phyloP scores from a whole-genome alignment of 805 yeast genomes.

The Metschnikowia arizonensis region DNA sequence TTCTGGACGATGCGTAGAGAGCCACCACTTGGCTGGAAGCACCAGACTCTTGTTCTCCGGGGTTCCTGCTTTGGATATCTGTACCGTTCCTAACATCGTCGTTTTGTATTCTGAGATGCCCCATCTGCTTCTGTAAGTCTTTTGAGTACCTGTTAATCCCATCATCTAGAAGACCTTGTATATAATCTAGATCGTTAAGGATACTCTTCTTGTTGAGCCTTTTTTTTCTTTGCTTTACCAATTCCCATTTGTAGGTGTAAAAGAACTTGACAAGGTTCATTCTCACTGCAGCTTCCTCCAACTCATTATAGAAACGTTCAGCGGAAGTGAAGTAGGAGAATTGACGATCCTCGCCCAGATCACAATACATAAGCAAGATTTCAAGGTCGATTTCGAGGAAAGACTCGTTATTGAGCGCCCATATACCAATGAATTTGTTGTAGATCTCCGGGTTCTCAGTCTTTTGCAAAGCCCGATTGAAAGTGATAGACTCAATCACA shows the following conservation, averaged over 20 bases:
- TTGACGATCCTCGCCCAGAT: slow-evolving; percentile 6
- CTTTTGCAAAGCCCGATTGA: neutral
- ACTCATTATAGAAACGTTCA: slow-evolving; percentile 5
- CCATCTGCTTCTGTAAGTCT: slow-evolving; percentile 1
- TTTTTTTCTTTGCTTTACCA: slow-evolving; percentile 1
- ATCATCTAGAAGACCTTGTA: slow-evolving; percentile 1
- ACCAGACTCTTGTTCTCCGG: neutral
- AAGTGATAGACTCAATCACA: slow-evolving; percentile 11
- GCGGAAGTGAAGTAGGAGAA: slow-evolving; percentile 5
- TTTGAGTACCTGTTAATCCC: neutral
- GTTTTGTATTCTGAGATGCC: neutral
- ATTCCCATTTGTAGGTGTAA: slow-evolving; percentile 9
- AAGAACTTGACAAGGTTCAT: slow-evolving; percentile 14
- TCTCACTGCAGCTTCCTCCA: slow-evolving; percentile 12
- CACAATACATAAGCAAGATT: slow-evolving; percentile 8
- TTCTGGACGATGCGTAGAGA: neutral
- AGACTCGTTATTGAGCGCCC: slow-evolving; percentile 12
- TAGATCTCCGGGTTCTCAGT: slow-evolving; percentile 10
- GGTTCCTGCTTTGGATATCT: neutral
- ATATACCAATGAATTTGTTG: slow-evolving; percentile 8
- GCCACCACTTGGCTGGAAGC: neutral
- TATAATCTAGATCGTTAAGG: slow-evolving; percentile 1
- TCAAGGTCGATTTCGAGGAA: slow-evolving; percentile 9
- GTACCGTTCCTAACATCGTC: neutral
- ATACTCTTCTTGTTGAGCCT: neutral